phyloP scores from a whole-genome alignment of 192 early-diverging fungal species.

The Irineochytrium annulatum region DNA sequence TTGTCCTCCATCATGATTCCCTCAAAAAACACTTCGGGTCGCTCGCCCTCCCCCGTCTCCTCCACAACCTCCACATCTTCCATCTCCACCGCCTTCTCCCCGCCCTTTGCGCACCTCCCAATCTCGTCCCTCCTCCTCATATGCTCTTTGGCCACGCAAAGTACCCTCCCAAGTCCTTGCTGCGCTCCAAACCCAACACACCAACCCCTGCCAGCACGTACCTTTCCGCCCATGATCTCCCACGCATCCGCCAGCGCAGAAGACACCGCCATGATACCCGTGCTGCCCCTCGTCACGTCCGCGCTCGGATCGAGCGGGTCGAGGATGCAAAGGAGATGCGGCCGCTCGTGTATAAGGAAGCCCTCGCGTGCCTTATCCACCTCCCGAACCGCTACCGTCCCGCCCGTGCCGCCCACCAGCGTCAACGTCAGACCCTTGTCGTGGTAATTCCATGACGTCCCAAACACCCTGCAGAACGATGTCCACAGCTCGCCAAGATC shows the following conservation, averaged over 20 bases:
- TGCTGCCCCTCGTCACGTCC: neutral
- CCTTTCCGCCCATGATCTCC: neutral
- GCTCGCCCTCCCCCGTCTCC: too few relatives aligned
- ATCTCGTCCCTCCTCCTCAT: neutral
- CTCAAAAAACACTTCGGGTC: too few relatives aligned
- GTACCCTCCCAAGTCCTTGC: neutral
- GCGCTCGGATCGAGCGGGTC: neutral
- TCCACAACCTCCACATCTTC: too few relatives aligned
- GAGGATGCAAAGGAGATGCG: neutral
- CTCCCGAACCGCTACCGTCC: too few relatives aligned
- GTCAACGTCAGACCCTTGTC: neutral
- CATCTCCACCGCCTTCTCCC: too few relatives aligned
- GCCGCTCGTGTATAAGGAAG: too few relatives aligned
- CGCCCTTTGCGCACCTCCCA: too few relatives aligned
- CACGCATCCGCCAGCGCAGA: neutral
- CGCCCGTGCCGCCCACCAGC: too few relatives aligned
- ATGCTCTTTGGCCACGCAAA: neutral
- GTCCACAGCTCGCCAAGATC: conserved; percentile 1
- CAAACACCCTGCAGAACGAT: conserved; percentile 14
- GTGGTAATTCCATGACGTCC: conserved; percentile 7
- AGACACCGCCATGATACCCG: neutral
- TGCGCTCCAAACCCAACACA: too few relatives aligned
- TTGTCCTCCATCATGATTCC: too few relatives aligned
- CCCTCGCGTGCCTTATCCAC: too few relatives aligned
- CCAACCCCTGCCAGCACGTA: too few relatives aligned